These are phyloP conservation scores for Trichoderma sp. DNA, from an alignment of 2,329 filamentous ascomycete genomes.

Conservation along the genomic window DNA sequence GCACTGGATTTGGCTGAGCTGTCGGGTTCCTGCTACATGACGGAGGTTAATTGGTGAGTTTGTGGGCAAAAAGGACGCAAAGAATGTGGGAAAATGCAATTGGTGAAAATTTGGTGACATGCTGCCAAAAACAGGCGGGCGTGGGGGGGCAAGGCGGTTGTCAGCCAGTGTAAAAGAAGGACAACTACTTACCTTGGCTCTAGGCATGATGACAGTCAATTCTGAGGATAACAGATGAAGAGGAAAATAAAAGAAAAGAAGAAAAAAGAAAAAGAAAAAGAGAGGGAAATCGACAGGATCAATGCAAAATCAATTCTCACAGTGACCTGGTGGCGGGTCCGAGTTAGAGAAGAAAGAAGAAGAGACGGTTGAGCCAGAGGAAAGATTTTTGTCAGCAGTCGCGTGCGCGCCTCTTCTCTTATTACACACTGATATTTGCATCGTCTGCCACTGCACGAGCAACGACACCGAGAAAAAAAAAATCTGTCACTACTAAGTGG, in stretches of 20 bases:
- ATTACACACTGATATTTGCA: background rate
- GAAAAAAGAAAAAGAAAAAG: background rate
- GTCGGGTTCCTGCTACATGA: conserved; percentile 16
- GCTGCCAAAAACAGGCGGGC: conserved; percentile 2
- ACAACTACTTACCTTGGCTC: conserved; percentile 23
- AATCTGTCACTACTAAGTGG: conserved; percentile 14
- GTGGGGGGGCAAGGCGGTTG: background rate
- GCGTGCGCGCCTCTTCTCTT: conserved; percentile 7
- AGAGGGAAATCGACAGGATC: background rate
- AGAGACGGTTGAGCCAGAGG: background rate
- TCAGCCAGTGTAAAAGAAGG: conserved; percentile 1
- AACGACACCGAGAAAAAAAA: background rate
- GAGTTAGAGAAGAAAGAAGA: background rate
- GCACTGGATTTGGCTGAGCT: conserved; percentile 29
- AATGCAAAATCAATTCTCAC: background rate
- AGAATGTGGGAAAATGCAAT: background rate
- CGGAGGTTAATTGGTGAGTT: background rate
- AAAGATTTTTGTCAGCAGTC: conserved; percentile 18
- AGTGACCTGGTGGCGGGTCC: background rate
- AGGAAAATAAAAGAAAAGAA: background rate
- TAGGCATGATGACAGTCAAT: conserved; percentile 22
- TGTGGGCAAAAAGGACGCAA: background rate
- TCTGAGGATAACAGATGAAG: background rate
- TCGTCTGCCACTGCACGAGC: background rate
- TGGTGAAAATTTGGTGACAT: conserved; percentile 17